Evolutionary conservation across 2,329 filamentous ascomycete species (phyloP).

Genomic region (Talaromyces sp.): DNA sequence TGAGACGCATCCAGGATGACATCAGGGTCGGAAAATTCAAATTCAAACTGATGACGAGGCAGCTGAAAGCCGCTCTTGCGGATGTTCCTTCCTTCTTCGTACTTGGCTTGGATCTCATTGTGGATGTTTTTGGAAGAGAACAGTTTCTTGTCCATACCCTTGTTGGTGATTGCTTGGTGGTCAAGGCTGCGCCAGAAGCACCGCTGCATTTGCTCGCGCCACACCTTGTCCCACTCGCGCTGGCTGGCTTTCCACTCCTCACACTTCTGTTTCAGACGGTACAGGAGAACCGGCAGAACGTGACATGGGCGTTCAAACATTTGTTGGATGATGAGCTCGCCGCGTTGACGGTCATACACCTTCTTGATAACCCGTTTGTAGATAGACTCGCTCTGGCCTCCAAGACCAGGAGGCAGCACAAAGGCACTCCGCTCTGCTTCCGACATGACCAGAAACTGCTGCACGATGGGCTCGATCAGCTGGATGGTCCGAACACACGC

Average conservation of each 20-base stretch:
- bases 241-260: constrained; percentile 97
- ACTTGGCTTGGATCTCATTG: constrained; percentile 84
- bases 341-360: constrained; percentile 82
- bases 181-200: constrained; percentile 96
- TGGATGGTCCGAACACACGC: constrained; percentile 93
- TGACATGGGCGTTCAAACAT: constrained; percentile 79
- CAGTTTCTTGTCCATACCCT: constrained; percentile 83
- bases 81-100: constrained; percentile 80
- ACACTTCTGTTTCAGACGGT: constrained; percentile 88
- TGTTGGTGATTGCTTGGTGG: constrained; percentile 89
- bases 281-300: constrained; percentile 83
- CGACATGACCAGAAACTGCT: constrained; percentile 78
- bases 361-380: constrained; percentile 98
- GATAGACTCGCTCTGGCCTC: constrained; percentile 91
- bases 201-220: constrained; percentile 90
- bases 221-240: constrained; percentile 98
- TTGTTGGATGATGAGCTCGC: constrained; percentile 78
- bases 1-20: constrained; percentile 54
- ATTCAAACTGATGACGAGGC: constrained; percentile 69
- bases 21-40: constrained; percentile 67
- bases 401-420: constrained; percentile 74
- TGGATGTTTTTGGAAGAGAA: constrained; percentile 87
- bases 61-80: constrained; percentile 58
- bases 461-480: constrained; percentile 87
- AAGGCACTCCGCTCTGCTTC: constrained; percentile 69